These are phyloP conservation scores for Boletus subparvulus DNA, from an alignment of 768 basidiomycete genomes.

Conservation along the genomic window DNA sequence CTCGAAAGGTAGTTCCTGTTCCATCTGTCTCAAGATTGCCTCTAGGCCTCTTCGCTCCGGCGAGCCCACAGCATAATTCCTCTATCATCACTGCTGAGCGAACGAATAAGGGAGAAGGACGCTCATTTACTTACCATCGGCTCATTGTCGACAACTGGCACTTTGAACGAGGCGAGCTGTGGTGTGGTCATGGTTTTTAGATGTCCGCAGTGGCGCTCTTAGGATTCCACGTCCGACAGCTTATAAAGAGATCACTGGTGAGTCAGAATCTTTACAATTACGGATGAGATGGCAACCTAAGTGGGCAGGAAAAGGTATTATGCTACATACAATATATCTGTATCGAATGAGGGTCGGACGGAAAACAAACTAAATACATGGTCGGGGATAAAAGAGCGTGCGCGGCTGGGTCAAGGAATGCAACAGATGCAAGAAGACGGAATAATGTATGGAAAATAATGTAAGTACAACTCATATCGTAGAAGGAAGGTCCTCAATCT, in stretches of 20 bases:
- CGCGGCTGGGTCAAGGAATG: not conserved
- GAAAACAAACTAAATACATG: not conserved
- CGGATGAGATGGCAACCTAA: not conserved
- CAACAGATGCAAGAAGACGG: not conserved
- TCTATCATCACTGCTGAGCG: constrained; percentile 41
- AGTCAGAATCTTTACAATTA: no score
- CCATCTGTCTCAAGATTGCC: constrained; percentile 76
- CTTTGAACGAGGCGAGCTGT: constrained; percentile 82
- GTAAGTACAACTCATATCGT: constrained; percentile 35
- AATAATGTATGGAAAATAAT: not conserved
- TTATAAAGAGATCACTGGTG: not conserved
- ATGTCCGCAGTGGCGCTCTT: not conserved
- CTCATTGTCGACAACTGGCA: constrained; percentile 88
- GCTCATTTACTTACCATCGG: constrained; percentile 64
- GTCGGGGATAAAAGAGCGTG: not conserved
- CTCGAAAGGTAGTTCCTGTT: constrained; percentile 81
- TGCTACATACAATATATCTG: not conserved
- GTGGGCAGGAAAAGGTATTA: not conserved
- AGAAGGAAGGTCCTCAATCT: constrained; percentile 53
- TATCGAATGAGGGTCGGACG: no score
- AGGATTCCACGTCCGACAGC: not conserved
- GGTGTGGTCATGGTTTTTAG: constrained; percentile 56
- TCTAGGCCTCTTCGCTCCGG: constrained; percentile 72
- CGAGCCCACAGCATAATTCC: constrained; percentile 75
- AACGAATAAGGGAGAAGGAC: not conserved